phyloP scores from a whole-genome alignment of 1,284 basidiomycete species.

The Trichosporon sp. region DNA sequence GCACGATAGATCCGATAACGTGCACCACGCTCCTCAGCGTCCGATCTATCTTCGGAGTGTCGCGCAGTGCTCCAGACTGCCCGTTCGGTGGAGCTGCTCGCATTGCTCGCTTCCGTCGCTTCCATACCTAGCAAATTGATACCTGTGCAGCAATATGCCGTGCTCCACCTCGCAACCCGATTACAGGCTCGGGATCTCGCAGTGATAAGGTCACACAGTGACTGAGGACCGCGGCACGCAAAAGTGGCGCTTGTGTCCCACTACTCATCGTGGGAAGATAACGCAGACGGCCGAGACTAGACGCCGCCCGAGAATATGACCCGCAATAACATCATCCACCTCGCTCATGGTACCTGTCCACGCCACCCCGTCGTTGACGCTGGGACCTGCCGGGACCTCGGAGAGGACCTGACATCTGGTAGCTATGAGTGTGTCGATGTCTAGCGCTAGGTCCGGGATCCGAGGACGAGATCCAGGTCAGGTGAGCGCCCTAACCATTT shows the following conservation, averaged over 20 bases:
- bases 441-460: neutral
- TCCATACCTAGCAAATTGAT: neutral
- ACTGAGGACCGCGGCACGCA: neutral
- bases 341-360: constrained; percentile 2
- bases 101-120: neutral
- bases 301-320: neutral
- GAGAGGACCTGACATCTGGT: neutral
- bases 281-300: neutral
- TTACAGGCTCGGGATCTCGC: neutral
- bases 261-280: constrained; percentile 4
- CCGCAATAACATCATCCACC: neutral
- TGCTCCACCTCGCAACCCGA: neutral
- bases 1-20: neutral
- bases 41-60: neutral
- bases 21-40: neutral
- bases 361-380: neutral
- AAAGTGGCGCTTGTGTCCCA: neutral
- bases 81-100: neutral
- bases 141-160: neutral
- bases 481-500: neutral
- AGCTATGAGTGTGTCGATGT: neutral
- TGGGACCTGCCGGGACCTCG: neutral
- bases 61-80: neutral
- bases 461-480: neutral
- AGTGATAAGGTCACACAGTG: constrained; percentile 7